Evolutionary conservation across 1,284 basidiomycete genomes (phyloP), one percentile per base, ranked within the genome.

Genomic region (Neolentinus lepideus): DNA sequence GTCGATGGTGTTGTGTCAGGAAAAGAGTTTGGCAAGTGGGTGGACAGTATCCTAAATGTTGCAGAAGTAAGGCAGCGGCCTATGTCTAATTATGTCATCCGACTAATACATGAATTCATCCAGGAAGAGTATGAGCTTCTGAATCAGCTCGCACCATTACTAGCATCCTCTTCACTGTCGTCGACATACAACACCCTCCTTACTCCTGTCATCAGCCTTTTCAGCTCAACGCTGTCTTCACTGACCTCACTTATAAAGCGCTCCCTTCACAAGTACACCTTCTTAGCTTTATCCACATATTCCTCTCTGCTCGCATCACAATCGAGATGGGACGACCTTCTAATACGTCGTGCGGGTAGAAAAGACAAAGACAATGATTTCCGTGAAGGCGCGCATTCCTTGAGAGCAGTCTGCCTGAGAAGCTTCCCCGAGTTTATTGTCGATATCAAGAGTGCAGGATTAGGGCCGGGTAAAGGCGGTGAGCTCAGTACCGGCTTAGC

Each of bases 401-500:
- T 92, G 3, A 74, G 86, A 11, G 80, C 77, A 0, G 75, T 90
- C 1, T 89, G 87, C 62, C 67, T 91, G 57, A 74, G 89, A 43
- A 88, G 85, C 54, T 92, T 92, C 68, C 90, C 90, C 0, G 89
- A 92, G 62, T 84, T 88, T 61, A 65, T 92, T 50, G 87, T 83
- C 4, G 88, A 91, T 64, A 70, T 92, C 64, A 88, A 87, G 66
- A 65, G 83, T 57, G 83, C 81, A 1, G 78, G 77, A 1, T 65
- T 75, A 57, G 74, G 74, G 3, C 71, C 68, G 54, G 61, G 73
- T 60, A 71, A 78, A 64, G 66, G 75, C 54, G 68, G 79, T 62
- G 72, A 81, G 61, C 56, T 81, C 14, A 80, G 80, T 27, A 83
- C 83, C 1, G 80, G 82, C 33, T 65, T 90, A 25, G 76, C 81